phyloP scores from a whole-genome alignment of 306 rosid genomes.

The Trifolium subterraneum region DNA sequence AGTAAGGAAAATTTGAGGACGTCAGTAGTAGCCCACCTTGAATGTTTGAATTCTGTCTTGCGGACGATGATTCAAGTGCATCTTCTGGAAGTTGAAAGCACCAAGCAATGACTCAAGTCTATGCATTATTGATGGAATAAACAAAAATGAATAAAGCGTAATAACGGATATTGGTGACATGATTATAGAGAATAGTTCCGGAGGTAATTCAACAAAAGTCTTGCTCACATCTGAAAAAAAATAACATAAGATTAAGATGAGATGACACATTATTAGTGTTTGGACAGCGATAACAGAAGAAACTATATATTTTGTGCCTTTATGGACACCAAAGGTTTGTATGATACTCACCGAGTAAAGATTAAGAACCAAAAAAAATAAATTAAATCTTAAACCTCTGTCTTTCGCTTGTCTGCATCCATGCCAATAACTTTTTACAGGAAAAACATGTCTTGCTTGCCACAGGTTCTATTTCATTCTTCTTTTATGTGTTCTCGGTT shows the following conservation, averaged over 20 bases:
- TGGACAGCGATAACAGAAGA: too few species aligned
- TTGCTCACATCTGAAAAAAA: constrained; percentile 58
- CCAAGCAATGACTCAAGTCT: constrained; percentile 69
- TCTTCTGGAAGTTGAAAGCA: constrained; percentile 65
- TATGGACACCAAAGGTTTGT: too few species aligned
- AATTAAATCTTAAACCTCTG: constrained; percentile 52
- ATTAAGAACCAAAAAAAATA: constrained; percentile 23
- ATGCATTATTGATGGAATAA: constrained; percentile 83
- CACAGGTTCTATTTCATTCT: constrained; percentile 71
- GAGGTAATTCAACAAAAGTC: constrained; percentile 72
- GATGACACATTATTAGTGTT: background rate
- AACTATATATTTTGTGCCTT: too few species aligned
- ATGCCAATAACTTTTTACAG: constrained; percentile 57
- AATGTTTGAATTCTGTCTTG: constrained; percentile 60
- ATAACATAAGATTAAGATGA: constrained; percentile 10
- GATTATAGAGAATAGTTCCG: constrained; percentile 70
- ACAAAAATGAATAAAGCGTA: constrained; percentile 64
- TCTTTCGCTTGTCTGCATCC: constrained; percentile 49
- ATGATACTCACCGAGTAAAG: background rate
- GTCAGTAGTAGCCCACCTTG: constrained; percentile 58
- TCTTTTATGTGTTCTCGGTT: constrained; percentile 67
- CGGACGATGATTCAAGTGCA: constrained; percentile 61
- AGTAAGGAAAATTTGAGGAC: too few species aligned
- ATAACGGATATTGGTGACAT: constrained; percentile 69
- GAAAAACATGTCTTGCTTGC: constrained; percentile 62